phyloP scores from a whole-genome alignment of 306 rosid species.

The Dalbergia oliveri region DNA sequence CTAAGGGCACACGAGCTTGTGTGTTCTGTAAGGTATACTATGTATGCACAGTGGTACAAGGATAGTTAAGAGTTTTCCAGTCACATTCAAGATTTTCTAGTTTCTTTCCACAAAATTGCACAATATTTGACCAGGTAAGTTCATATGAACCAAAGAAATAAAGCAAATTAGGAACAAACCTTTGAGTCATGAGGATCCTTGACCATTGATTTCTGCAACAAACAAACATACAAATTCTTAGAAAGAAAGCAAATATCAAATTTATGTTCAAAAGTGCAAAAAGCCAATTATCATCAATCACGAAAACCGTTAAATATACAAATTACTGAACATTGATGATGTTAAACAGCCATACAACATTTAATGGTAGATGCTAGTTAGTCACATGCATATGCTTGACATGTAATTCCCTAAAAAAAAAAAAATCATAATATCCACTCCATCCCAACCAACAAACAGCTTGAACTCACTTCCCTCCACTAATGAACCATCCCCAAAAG shows the following conservation, averaged over 20 bases:
- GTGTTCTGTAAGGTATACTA: constrained; percentile 1
- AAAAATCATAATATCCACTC: constrained; percentile 20
- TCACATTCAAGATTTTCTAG: not conserved
- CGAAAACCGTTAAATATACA: not conserved
- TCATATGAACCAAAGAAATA: constrained; percentile 34
- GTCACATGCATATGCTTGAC: constrained; percentile 8
- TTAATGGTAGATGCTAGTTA: not conserved
- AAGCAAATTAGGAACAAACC: constrained; percentile 59
- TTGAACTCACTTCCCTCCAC: constrained; percentile 19
- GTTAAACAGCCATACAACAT: constrained; percentile 12
- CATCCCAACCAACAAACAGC: constrained; percentile 12
- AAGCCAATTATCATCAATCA: not conserved
- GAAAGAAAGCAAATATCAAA: constrained; percentile 17
- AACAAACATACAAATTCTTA: constrained; percentile 36
- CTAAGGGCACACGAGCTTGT: constrained; percentile 9
- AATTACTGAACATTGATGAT: not conserved
- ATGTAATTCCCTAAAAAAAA: constrained; percentile 9
- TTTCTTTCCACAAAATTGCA: constrained; percentile 2
- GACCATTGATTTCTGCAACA: constrained; percentile 83
- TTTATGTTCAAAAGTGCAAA: constrained; percentile 11
- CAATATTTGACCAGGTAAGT: constrained; percentile 20
- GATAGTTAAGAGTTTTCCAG: constrained; percentile 27
- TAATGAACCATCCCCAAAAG: constrained; percentile 34
- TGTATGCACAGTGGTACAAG: constrained; percentile 4
- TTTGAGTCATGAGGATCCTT: constrained; percentile 81